Evolutionary conservation across 1,139 yeast genomes (phyloP), one percentile per base, ranked within the genome.

Genomic region (Diutina pseudorugosa): DNA sequence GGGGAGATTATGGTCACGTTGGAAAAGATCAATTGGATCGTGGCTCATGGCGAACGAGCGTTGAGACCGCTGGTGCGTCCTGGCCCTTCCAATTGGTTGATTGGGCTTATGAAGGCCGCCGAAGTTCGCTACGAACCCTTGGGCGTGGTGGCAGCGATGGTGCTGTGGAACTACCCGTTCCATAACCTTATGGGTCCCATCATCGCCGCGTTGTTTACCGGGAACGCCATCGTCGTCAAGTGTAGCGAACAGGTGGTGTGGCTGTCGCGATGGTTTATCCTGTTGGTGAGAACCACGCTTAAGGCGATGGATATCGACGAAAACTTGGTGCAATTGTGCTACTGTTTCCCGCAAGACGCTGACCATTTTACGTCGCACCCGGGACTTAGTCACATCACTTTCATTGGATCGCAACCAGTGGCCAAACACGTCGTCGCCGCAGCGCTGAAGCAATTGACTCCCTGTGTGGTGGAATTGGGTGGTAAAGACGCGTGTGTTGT

Each of bases 141-240:
- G 54, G 88, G 88, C 19, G 95, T 91, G 2, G 94, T 93, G 19
- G 79, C 95, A 4, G 95, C 98, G 0, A 73, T 93, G 58, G 89
- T 93, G 1, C 88, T 96, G 4, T 93, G 98, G 98, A 93, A 93
- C 63, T 93, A 93, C 63, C 98, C 98, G 1, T 84, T 85, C 67
- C 98, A 93, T 65, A 93, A 93, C 65, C 70, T 91, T 53, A 72
- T 93, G 77, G 97, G 97, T 1, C 98, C 98, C 1, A 73, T 91
- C 1, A 82, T 91, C 55, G 95, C 97, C 1, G 80, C 94, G 1
- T 68, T 93, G 27, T 88, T 90, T 64, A 80, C 96, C 4, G 98
- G 98, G 7, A 91, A 93, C 65, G 91, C 93, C 12, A 83, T 90
- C 53, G 82, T 93, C 5, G 83, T 93, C 52, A 93, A 93, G 65